phyloP scores from a whole-genome alignment of 345 rosid species.

The Euclidium syriacum region DNA sequence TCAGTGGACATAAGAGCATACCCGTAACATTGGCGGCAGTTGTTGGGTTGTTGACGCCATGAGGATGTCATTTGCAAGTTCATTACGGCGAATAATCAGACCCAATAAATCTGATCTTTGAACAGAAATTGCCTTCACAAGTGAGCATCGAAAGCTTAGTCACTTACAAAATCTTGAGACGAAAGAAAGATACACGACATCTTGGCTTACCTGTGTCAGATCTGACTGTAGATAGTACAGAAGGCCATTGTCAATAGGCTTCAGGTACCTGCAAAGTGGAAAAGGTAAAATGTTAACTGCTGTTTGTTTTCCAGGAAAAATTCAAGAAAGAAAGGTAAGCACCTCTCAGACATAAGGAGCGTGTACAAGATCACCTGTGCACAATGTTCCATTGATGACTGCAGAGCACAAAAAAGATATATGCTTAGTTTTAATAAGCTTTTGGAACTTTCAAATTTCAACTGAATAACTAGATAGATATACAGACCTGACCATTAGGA shows the following conservation, averaged over 20 bases:
- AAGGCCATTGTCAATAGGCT: conserved; percentile 78
- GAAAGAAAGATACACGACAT: conserved; percentile 15
- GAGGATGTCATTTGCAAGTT: conserved; percentile 74
- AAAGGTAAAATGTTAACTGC: not conserved
- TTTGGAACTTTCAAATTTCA: conserved; percentile 17
- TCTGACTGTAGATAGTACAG: conserved; percentile 84
- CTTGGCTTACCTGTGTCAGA: conserved; percentile 62
- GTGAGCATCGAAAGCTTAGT: conserved; percentile 10
- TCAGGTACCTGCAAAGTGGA: conserved; percentile 52
- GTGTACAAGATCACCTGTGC: conserved; percentile 97
- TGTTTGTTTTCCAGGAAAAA: conserved; percentile 4
- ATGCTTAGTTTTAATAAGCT: conserved; percentile 6
- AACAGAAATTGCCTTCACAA: conserved; percentile 66
- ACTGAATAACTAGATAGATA: not conserved
- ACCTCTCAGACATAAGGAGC: conserved; percentile 99
- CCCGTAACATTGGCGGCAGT: conserved; percentile 85
- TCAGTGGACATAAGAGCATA: conserved; percentile 31
- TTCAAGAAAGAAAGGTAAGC: conserved; percentile 11
- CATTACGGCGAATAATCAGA: conserved; percentile 93
- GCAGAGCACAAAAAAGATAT: conserved; percentile 29
- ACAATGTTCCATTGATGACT: conserved; percentile 86
- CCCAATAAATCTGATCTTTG: conserved; percentile 88
- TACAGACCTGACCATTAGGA: conserved; percentile 73
- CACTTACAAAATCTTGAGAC: not conserved
- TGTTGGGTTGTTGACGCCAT: conserved; percentile 67